phyloP scores from a whole-genome alignment of 768 basidiomycete species.

The Crucibulum laeve region DNA sequence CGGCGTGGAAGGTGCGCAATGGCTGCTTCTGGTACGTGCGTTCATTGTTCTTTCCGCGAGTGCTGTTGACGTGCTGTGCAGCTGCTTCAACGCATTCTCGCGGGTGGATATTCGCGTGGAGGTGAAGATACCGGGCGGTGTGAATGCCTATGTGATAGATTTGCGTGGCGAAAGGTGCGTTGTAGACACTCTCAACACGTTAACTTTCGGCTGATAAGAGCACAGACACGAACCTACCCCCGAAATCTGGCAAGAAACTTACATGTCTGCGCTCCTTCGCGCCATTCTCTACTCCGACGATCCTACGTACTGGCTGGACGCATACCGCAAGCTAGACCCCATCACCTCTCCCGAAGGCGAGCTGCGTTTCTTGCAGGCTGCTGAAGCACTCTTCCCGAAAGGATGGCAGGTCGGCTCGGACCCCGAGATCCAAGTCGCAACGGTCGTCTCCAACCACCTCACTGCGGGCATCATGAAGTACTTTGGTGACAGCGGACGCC shows the following conservation, averaged over 20 bases:
- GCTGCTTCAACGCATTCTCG: constrained; percentile 98
- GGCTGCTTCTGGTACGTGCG: constrained; percentile 84
- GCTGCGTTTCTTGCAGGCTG: constrained; percentile 83
- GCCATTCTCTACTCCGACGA: constrained; percentile 97
- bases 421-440: constrained; percentile 98
- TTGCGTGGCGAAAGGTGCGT: constrained; percentile 88
- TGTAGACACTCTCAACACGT: neutral
- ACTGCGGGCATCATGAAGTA: constrained; percentile 95
- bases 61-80: constrained; percentile 18
- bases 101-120: constrained; percentile 95
- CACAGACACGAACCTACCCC: constrained; percentile 82
- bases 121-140: constrained; percentile 97
- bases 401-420: constrained; percentile 99
- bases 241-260: constrained; percentile 97
- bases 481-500: constrained; percentile 89
- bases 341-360: constrained; percentile 89
- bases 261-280: constrained; percentile 87
- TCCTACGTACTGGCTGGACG: constrained; percentile 84
- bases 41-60: neutral
- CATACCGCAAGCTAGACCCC: constrained; percentile 93
- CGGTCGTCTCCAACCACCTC: constrained; percentile 92
- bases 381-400: constrained; percentile 85
- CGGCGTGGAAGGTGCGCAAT: constrained; percentile 86
- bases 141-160: constrained; percentile 91
- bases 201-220: neutral